A percentile compares a stretch with the other conserved stretches of the same genome.
These are phyloP conservation scores for Sicyos baderoa DNA, from an alignment of 306 rosid species.

Conservation along the genomic window DNA sequence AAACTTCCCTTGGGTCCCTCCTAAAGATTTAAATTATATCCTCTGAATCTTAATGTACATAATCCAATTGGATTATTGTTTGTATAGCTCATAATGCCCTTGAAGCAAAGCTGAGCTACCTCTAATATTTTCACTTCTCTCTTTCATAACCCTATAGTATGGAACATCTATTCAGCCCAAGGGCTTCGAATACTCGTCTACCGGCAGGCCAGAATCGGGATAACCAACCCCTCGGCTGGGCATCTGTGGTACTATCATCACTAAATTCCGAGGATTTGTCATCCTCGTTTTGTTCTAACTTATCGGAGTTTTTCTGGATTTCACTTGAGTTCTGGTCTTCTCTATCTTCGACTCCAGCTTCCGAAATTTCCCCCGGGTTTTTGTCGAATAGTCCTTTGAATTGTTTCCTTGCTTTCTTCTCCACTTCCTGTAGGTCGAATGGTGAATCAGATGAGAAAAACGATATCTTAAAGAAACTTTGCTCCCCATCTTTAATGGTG, in stretches of 20 bases:
- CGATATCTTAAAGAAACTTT: background rate
- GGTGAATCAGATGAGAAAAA: constrained; percentile 4
- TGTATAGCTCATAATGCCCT: background rate
- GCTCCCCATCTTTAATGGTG: background rate
- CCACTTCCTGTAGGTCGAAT: constrained; percentile 52
- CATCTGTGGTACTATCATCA: constrained; percentile 35
- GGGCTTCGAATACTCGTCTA: constrained; percentile 43
- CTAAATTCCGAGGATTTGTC: constrained; percentile 38
- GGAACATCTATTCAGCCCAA: constrained; percentile 56
- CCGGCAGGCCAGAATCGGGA: constrained; percentile 53
- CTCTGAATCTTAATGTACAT: background rate
- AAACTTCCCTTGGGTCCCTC: background rate
- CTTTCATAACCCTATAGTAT: constrained; percentile 34
- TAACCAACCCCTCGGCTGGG: constrained; percentile 41
- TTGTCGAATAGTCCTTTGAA: constrained; percentile 89
- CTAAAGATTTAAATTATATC: background rate
- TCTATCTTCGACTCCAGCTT: constrained; percentile 38
- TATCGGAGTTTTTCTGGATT: constrained; percentile 32
- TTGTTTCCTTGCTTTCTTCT: constrained; percentile 67
- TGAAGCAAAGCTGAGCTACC: background rate
- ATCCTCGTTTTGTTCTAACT: constrained; percentile 32
- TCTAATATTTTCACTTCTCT: constrained; percentile 6
- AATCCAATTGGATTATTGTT: background rate
- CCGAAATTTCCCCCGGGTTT: constrained; percentile 85
- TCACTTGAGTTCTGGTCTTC: constrained; percentile 31